Percentiles rank a stretch among this genome's conserved stretches.
phyloP scores from a whole-genome alignment of 768 basidiomycete genomes.

The Boletus sp. region DNA sequence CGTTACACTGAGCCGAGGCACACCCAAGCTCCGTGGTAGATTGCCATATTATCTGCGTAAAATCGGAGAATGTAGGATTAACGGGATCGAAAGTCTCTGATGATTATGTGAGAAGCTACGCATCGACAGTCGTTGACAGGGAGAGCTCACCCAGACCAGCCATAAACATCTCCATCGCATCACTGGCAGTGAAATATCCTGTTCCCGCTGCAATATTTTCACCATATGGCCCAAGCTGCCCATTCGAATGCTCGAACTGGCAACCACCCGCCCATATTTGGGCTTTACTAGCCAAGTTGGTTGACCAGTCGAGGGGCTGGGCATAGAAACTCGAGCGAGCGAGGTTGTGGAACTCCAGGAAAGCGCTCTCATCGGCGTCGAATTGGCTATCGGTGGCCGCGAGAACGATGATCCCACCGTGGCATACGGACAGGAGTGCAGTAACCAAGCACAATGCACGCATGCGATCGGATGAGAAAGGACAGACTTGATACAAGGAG shows the following conservation, averaged over 20 bases:
- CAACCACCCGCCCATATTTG: slow-evolving; percentile 51
- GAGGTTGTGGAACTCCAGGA: slow-evolving; percentile 49
- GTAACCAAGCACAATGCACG: neutral
- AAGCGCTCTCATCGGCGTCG: slow-evolving; percentile 23
- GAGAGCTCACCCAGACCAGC: slow-evolving; percentile 44
- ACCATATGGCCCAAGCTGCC: slow-evolving; percentile 46
- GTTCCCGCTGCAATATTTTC: slow-evolving; percentile 58
- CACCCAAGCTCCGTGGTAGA: slow-evolving; percentile 58
- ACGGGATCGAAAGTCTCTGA: slow-evolving; percentile 37
- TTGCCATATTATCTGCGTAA: slow-evolving; percentile 69
- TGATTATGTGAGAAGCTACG: neutral
- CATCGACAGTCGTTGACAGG: neutral
- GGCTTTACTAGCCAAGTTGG: slow-evolving; percentile 45
- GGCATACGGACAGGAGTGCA: slow-evolving; percentile 18
- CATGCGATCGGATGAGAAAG: slow-evolving; percentile 10
- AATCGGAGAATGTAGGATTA: slow-evolving; percentile 51
- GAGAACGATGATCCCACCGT: slow-evolving; percentile 2
- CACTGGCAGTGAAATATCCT: slow-evolving; percentile 40
- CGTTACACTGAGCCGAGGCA: slow-evolving; percentile 47
- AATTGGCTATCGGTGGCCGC: slow-evolving; percentile 13
- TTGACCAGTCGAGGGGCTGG: slow-evolving; percentile 47
- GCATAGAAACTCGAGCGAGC: slow-evolving; percentile 45
- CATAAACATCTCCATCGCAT: slow-evolving; percentile 49
- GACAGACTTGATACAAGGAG: slow-evolving; percentile 1
- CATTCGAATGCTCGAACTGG: slow-evolving; percentile 46